Evolutionary conservation across 192 early-diverging fungal species (phyloP), one percentile per base, ranked within the genome.

Genomic region (Chytriomyces sp.): DNA sequence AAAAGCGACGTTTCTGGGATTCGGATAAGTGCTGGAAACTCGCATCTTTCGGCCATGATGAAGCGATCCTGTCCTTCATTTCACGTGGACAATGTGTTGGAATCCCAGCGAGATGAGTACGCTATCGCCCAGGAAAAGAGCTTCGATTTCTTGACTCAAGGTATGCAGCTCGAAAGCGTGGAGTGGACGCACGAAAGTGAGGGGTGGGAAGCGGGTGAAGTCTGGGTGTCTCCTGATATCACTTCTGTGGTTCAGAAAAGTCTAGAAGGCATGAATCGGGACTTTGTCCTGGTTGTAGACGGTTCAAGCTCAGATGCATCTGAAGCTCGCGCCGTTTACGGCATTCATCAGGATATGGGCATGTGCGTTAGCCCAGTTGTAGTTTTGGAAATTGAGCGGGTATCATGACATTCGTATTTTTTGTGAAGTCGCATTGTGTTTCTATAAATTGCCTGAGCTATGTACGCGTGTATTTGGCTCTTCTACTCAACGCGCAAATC

Each of bases 201-300:
- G 44, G 68, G 50, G 1, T 79, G 73, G 45, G 80, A 82, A 61
- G 62, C 63, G 28, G 80, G 80, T 35, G 80, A 82, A 57, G 80
- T 82, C 7, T 82, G 77, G 78, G 77, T 79, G 5, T 82, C 77
- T 13, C 73, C 77, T n/a, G 46, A 68, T 67, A 69, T 72, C 61
- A 45, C 48, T 7, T 18, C 8, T 53, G 44, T 70, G 24, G 67
- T 65, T 67, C 16, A 8, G 2, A 45, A 10, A 16, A 35, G 35
- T 35, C 35, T 35, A 35, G 53, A 57, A 57, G 57, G 49, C 8
- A 57, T 71, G 57, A 46, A 49, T 44, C 16, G 20, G 53, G 7
- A n/a, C 28, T 9, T 20, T 73, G 61, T 53, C 16, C 16, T 71
- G 8, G 49, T 71, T 9, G 9, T 71, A 23, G 50, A 60, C 9